These are phyloP conservation scores for Omphalotus olearius DNA, from an alignment of 1,284 basidiomycete species.

Conservation along the genomic window DNA sequence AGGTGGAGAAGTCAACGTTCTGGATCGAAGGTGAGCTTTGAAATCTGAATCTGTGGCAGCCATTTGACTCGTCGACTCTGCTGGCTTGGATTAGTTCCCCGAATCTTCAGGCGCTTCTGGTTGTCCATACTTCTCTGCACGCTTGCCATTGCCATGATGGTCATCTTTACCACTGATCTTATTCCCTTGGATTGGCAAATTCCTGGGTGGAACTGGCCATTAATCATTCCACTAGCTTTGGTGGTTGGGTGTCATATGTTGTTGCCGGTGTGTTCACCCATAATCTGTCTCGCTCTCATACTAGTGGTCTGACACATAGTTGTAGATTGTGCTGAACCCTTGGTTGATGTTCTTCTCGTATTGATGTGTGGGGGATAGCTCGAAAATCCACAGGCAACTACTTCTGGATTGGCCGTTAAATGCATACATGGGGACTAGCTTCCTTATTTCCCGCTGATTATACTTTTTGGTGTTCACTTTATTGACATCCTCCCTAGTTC, in stretches of 20 bases:
- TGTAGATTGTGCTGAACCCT: slow-evolving; percentile 65
- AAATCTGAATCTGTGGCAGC: neutral
- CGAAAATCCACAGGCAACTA: no score
- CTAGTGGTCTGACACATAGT: neutral
- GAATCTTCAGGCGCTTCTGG: slow-evolving; percentile 73
- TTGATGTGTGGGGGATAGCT: slow-evolving; percentile 23
- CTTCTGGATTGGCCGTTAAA: slow-evolving; percentile 15
- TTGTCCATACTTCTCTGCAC: slow-evolving; percentile 55
- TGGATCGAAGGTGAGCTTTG: slow-evolving; percentile 32
- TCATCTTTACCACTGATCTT: slow-evolving; percentile 43
- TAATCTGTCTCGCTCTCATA: neutral
- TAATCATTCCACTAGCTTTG: slow-evolving; percentile 55
- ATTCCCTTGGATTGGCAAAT: slow-evolving; percentile 65
- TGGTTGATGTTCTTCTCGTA: slow-evolving; percentile 72
- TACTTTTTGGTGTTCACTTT: slow-evolving; percentile 2
- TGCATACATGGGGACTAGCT: no score
- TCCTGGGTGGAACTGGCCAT: slow-evolving; percentile 58
- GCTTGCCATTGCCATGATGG: slow-evolving; percentile 46
- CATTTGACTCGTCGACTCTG: neutral
- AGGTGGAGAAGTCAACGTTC: slow-evolving; percentile 42
- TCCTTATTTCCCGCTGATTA: no score
- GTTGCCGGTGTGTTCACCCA: slow-evolving; percentile 49
- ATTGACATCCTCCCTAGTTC: neutral
- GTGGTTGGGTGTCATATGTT: slow-evolving; percentile 62
- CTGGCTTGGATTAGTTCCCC: slow-evolving; percentile 41